phyloP scores from a whole-genome alignment of 805 yeast species.

The Cyberlindnera mississippiensis region DNA sequence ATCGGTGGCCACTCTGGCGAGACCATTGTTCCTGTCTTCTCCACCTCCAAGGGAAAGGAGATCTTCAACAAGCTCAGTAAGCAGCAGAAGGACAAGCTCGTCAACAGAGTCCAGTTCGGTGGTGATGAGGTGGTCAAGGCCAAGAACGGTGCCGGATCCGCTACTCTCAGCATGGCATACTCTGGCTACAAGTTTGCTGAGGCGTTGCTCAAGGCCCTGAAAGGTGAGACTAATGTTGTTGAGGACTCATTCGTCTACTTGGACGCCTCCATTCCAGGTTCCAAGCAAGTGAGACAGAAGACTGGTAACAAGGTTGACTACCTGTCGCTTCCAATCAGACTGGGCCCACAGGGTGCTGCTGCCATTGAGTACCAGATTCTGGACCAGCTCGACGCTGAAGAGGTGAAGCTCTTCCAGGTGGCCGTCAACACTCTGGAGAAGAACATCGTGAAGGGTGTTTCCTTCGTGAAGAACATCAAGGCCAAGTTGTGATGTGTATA shows the following conservation, averaged over 20 bases:
- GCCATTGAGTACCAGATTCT: conserved; percentile 53
- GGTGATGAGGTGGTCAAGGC: conserved; percentile 98
- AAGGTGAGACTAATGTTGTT: conserved; percentile 32
- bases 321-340: conserved; percentile 61
- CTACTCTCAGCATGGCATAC: conserved; percentile 93
- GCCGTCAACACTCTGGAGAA: conserved; percentile 51
- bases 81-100: conserved; percentile 38
- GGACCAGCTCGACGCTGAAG: conserved; percentile 44
- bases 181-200: conserved; percentile 84
- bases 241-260: conserved; percentile 52
- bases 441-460: conserved; percentile 57
- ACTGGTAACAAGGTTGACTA: conserved; percentile 32
- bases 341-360: conserved; percentile 51
- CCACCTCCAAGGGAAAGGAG: conserved; percentile 20
- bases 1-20: conserved; percentile 96
- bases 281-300: conserved; percentile 21
- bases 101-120: conserved; percentile 90
- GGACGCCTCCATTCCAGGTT: conserved; percentile 32
- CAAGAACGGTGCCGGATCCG: conserved; percentile 91
- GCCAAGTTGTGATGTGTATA: conserved; percentile 19
- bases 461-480: conserved; percentile 34
- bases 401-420: conserved; percentile 50
- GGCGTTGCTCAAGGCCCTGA: conserved; percentile 31
- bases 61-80: conserved; percentile 20
- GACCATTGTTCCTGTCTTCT: conserved; percentile 78